Conservation (phyloP, 2,329 filamentous ascomycete species). For the Colletotrichum sp. region DNA sequence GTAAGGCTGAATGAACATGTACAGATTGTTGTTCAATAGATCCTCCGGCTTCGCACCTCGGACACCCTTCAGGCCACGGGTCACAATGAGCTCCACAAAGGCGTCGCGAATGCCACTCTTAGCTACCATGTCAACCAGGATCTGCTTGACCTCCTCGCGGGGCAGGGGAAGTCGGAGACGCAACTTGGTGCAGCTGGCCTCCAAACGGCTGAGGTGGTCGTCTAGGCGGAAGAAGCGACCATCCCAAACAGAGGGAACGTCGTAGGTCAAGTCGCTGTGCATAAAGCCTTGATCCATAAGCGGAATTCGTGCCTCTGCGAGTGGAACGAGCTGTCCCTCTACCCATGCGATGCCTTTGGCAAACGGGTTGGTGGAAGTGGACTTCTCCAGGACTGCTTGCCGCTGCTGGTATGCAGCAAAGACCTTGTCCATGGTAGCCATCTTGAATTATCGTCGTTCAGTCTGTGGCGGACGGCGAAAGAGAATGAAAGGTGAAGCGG, state of each 20-base stretch:
- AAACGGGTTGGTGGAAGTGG: slow-evolving; percentile 34
- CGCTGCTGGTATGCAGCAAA: slow-evolving; percentile 18
- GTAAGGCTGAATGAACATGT: slow-evolving; percentile 55
- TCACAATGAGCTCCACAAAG: slow-evolving; percentile 56
- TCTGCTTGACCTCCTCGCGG: slow-evolving; percentile 40
- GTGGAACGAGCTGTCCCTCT: slow-evolving; percentile 44
- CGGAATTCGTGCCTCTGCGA: slow-evolving; percentile 53
- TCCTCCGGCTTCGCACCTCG: slow-evolving; percentile 38
- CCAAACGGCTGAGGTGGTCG: slow-evolving; percentile 50
- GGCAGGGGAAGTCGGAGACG: slow-evolving; percentile 47
- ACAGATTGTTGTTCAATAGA: slow-evolving; percentile 45
- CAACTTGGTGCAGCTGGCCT: slow-evolving; percentile 49
- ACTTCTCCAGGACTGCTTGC: not conserved
- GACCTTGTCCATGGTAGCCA: slow-evolving; percentile 49
- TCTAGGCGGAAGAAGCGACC: slow-evolving; percentile 56
- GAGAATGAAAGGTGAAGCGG: not conserved
- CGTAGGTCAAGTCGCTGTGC: slow-evolving; percentile 57
- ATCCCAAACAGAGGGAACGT: slow-evolving; percentile 57
- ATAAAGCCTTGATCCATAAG: slow-evolving; percentile 57
- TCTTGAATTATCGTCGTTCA: slow-evolving; percentile 20
- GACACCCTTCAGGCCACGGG: slow-evolving; percentile 48
- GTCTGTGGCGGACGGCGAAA: not conserved
- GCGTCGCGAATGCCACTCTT: slow-evolving; percentile 53
- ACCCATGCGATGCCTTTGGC: slow-evolving; percentile 53
- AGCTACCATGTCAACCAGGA: slow-evolving; percentile 47